A percentile compares a stretch with the other conserved stretches of the same genome.
phyloP scores from a whole-genome alignment of 2,329 filamentous ascomycete genomes.

The Pseudogymnoascus sp. region DNA sequence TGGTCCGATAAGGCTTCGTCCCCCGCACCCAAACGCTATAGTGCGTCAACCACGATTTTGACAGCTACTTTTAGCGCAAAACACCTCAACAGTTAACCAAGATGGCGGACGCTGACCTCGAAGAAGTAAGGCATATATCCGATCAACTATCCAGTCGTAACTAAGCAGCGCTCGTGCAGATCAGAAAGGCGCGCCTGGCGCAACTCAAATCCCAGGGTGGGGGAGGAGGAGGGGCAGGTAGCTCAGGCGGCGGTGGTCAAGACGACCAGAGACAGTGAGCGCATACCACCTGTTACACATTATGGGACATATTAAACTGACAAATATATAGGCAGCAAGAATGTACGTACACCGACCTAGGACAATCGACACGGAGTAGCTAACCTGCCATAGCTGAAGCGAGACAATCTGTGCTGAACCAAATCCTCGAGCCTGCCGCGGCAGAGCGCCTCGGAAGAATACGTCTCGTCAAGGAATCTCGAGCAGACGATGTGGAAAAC shows the following conservation, averaged over 20 bases:
- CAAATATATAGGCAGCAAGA: slow-evolving; percentile 36
- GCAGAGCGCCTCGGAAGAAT: slow-evolving; percentile 90
- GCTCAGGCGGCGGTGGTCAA: slow-evolving; percentile 41
- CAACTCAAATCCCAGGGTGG: slow-evolving; percentile 74
- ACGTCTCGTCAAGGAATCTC: slow-evolving; percentile 86
- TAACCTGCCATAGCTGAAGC: slow-evolving; percentile 48
- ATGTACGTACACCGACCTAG: slow-evolving; percentile 28
- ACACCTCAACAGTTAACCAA: background rate
- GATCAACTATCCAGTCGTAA: background rate
- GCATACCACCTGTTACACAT: slow-evolving; percentile 16
- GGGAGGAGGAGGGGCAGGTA: slow-evolving; percentile 40
- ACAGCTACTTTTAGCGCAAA: background rate
- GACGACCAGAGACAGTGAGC: slow-evolving; percentile 60
- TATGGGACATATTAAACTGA: slow-evolving; percentile 6
- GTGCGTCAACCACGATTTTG: background rate
- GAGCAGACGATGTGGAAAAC: slow-evolving; percentile 86
- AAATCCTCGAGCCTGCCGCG: slow-evolving; percentile 91
- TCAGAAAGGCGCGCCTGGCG: slow-evolving; percentile 83
- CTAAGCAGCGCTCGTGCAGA: slow-evolving; percentile 43
- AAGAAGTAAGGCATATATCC: background rate
- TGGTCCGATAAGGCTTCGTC: slow-evolving; percentile 1
- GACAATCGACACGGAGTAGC: slow-evolving; percentile 14
- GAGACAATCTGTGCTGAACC: slow-evolving; percentile 68
- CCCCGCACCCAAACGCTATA: background rate
- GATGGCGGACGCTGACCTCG: slow-evolving; percentile 8